Base-by-base conservation (phyloP, 805 yeast species). In the Wickerhamomyces silvicola region DNA sequence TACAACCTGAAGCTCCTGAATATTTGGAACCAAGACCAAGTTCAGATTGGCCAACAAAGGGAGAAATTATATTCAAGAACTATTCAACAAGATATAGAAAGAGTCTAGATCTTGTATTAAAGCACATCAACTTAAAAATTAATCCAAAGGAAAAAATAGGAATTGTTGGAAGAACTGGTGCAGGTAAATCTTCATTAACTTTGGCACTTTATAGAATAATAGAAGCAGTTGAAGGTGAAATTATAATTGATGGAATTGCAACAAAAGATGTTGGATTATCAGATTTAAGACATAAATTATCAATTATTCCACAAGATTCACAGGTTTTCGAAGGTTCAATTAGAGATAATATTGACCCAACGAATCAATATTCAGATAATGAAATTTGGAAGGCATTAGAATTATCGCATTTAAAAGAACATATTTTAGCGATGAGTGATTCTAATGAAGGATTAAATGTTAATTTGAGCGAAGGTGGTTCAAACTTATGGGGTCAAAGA, bases 151-250 rank as follows among this genome's bases (percentile, higher is more conserved):
- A 90, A 54, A 90, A 90, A 57, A 68, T 88, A 51, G 97, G 97
- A 40, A 87, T 88, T 57, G 97, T 90, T 35, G 97, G 97, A 17
- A 73, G 97, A 54, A 88, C 97, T 0, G 97, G 97, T 42, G 97
- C 97, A 3, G 97, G 97, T 42, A 87, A 87, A 57, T 80, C 92
- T 0, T 80, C 95, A 1, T 66, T 87, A 49, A 81, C 95, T 0
- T 60, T 85, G 48, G 92, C 96, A 0, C 60, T 87, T 24, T 87
- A 84, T 67, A 65, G 97, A 45, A 74, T 87, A 28, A 83, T 88
- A 48, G 96, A 88, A 57, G 72, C 81, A 2, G 75, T 78, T 6
- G 60, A 56, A 8, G 94, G 94, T n/a, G 57, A 62, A 23, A 82
- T 87, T 45, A 62, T 61, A 11, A 80, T 87, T 45, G 96, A 88